Base-by-base conservation (phyloP, 768 basidiomycete genomes). In the Kwoniella pini region DNA sequence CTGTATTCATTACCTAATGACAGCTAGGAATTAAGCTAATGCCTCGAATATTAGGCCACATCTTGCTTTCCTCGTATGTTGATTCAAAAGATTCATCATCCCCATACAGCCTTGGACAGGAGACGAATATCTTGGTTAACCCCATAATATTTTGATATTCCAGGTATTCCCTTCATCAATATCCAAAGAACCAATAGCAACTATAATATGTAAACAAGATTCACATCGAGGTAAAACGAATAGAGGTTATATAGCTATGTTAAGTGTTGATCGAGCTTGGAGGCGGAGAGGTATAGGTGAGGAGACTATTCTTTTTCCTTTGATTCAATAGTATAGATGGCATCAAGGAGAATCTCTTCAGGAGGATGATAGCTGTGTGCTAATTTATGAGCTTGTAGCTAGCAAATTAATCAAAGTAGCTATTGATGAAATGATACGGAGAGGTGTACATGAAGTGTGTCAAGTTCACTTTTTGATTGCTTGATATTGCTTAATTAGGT, bases 191-290 rank as follows among this genome's bases (percentile, higher is more conserved):
- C 90, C 93, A 17, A 85, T 98, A 63, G 96, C 91, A 27, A 90
- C 91, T 15, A 91, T 99, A 62, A 88, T 99, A 21, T 96, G 92
- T 85, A 99, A 98, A 82, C 95, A 96, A 80, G 92, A 92, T 69
- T 82, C 85, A 76, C 96, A 98, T 80, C 82, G 82, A 56, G 80
- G 81, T 38, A 77, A 74, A 60, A 81, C 85, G 10, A 90, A 92
- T 75, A 80, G 96, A 75, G 96, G 96, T 13, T 99, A 99, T 77
- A 95, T 99, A 60, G 96, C 94, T 36, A 98, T 98, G 96, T 85
- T 98, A 56, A 91, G 90, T 72, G 92, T 97, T 27, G 83, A 84
- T 78, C 87, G 86, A 78, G 79, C 82, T 38, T 96, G 87, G 85
- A 83, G 95, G 36, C 89, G 95, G 79, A 86, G 87, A 54, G 95